A percentile compares a stretch with the other conserved stretches of the same genome.
Conservation (phyloP, 1,284 basidiomycete species). For the Vanrija pseudolonga region DNA sequence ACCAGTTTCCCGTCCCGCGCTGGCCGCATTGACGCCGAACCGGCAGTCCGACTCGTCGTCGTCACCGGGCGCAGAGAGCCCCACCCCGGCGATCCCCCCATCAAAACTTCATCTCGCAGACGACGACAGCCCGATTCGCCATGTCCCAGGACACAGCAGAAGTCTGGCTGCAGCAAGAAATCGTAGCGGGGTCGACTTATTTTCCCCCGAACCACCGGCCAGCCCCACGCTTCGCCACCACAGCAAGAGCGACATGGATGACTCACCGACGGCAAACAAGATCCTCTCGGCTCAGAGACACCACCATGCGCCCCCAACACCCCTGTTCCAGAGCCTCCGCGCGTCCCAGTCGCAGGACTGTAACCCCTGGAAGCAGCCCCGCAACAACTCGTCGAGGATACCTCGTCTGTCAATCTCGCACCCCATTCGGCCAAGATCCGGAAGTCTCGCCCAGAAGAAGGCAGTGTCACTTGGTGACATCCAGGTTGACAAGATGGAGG, state of each 20-base stretch:
- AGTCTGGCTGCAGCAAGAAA: constrained; percentile 21
- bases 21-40: constrained; percentile 3
- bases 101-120: constrained; percentile 34
- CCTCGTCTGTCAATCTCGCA: constrained; percentile 31
- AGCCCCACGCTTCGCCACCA: not conserved
- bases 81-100: constrained; percentile 26
- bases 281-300: too few species aligned
- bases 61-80: constrained; percentile 35
- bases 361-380: constrained; percentile 8
- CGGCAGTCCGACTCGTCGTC: constrained; percentile 19
- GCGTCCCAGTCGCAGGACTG: constrained; percentile 35
- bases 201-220: constrained; percentile 11
- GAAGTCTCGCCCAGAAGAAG: constrained; percentile 33
- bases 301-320: constrained; percentile 1
- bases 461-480: constrained; percentile 42
- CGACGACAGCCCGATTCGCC: constrained; percentile 39
- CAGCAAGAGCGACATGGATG: too few species aligned
- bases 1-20: constrained; percentile 37
- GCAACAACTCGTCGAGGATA: constrained; percentile 15
- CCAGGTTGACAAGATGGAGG: constrained; percentile 29
- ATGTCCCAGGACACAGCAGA: constrained; percentile 41
- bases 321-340: constrained; percentile 36
- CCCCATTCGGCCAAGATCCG: constrained; percentile 23
- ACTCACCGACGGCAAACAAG: constrained; percentile 4
- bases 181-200: constrained; percentile 12